Base-by-base conservation (phyloP, 192 early-diverging fungal species). In the Neocallimastix lanati region DNA sequence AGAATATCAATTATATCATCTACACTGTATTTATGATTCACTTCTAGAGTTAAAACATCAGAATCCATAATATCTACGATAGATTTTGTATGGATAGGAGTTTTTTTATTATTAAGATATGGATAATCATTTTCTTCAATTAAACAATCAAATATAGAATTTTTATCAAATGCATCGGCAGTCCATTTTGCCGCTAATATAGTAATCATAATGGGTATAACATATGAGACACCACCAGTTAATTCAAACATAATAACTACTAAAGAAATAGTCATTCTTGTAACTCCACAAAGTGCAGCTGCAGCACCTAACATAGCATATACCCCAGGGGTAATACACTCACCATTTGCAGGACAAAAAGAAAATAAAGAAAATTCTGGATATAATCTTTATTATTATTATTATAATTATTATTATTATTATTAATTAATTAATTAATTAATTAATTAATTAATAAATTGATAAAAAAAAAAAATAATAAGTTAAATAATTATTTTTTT, bases 31-130 rank as follows among this genome's bases (percentile, higher is more conserved):
- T 29, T 77, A 76, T 29, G 9, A 76, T 58, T 77, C 9, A 28
- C 79, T 78, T 80, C 81, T 15, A 78, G 88, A 0, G 88, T 87
- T 78, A 91, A 89, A 29, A 92, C 77, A 28, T 91, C 88, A 21
- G 80, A 84, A 79, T 93, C 90, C 77, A 91, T 86, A 76, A 93
- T 83, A 78, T 93, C 92, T 13, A 86, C 84, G 6, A 88, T 88
- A 33, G 89, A 87, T 29, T 85, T 85, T 29, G 85, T 86, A 27
- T 90, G 89, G 35, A 92, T 84, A 83, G 92, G 92, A 79, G 93
- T 92, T 38, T 87, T 88, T 37, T 92, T 92, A 35, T 87, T 88
- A 82, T 95, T 92, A 76, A 50, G 40, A 50, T 50, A 50, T 21
- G 40, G 40, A 50, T 50, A 50, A 21, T 50, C 40, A 50, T 50